Evolutionary conservation across 768 basidiomycete species (phyloP).

Genomic region (Pilatotrama ljubarskyi): DNA sequence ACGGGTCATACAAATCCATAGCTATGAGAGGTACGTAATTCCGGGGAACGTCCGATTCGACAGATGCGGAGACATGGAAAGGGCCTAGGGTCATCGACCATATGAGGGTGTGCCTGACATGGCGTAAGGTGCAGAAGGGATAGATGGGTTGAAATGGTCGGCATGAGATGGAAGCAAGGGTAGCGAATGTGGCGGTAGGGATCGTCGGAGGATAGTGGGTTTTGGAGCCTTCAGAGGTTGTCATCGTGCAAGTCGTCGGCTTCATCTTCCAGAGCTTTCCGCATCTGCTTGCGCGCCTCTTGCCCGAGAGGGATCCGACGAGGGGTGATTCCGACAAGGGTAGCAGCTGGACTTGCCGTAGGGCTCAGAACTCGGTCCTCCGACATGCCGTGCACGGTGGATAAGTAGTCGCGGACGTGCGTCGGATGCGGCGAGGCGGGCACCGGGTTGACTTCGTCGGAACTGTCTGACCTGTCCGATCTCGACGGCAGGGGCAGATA

Average conservation of each 20-base stretch:
- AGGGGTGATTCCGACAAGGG: conserved; percentile 2
- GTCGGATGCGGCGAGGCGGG: conserved; percentile 17
- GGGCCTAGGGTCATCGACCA: not conserved
- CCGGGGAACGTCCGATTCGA: not conserved
- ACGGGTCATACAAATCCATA: conserved; percentile 11
- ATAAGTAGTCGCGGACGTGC: conserved; percentile 16
- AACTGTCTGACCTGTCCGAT: not conserved
- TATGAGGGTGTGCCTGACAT: not conserved
- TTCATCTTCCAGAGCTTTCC: conserved; percentile 17
- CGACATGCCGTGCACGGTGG: not conserved
- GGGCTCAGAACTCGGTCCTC: not conserved
- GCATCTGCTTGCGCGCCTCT: conserved; percentile 15
- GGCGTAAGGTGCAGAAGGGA: not conserved
- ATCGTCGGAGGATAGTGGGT: no score
- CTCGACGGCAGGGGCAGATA: conserved; percentile 11
- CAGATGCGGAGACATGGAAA: no score
- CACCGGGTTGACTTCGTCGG: not conserved
- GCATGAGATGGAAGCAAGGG: conserved; percentile 11
- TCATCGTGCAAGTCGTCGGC: conserved; percentile 13
- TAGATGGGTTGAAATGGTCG: not conserved
- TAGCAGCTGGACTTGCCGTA: not conserved
- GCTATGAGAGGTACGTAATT: not conserved
- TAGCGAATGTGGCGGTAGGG: not conserved
- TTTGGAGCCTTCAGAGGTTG: not conserved
- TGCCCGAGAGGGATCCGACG: conserved; percentile 11